Evolutionary conservation across 2,329 filamentous ascomycete species (phyloP), one percentile per base, ranked within the genome.

Genomic region (Metarhizium robertsii): DNA sequence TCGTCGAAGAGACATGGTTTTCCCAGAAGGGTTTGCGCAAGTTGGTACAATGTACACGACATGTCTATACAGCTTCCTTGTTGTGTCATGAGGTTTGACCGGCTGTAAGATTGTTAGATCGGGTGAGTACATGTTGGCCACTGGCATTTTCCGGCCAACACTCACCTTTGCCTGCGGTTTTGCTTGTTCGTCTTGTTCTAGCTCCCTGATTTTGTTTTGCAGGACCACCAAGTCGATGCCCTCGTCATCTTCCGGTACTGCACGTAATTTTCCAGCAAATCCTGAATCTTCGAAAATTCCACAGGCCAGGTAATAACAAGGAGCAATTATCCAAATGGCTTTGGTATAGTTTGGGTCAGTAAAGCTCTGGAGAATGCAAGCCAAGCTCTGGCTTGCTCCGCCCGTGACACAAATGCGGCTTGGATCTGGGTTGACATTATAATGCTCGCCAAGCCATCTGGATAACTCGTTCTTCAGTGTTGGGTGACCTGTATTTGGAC

Each of bases 11-110:
- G 85, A 84, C 85, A 95, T 92, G 3, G 89, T 91, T 65, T 86
- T 87, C 34, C 87, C 90, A 0, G 88, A 91, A 0, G 94, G 94
- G 66, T 97, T 97, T 51, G 89, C 84, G 68, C 92, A 95, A 0
- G 90, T 90, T 0, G 94, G 90, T 14, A 95, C 91, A 36, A 84
- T 83, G 68, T 97, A 97, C 62, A 99, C 86, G 62, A 96, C 69
- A 66, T 96, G 88, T 54, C 85, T 85, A 73, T 95, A 97, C 55
- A 89, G 80, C 65, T 95, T 95, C 43, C 84, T 79, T 71, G 81
- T 78, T 14, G 81, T 75, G 18, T 79, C 76, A 0, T 75, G 68
- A 32, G 64, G 57, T 48, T 90, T 91, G 62, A 79, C 71, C 52
- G 70, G 75, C 77, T 72, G 53, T n/a, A 36, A 20, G 11, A 36